phyloP scores from a whole-genome alignment of 2,329 filamentous ascomycete genomes.

The Alternaria novae-zelandiae region DNA sequence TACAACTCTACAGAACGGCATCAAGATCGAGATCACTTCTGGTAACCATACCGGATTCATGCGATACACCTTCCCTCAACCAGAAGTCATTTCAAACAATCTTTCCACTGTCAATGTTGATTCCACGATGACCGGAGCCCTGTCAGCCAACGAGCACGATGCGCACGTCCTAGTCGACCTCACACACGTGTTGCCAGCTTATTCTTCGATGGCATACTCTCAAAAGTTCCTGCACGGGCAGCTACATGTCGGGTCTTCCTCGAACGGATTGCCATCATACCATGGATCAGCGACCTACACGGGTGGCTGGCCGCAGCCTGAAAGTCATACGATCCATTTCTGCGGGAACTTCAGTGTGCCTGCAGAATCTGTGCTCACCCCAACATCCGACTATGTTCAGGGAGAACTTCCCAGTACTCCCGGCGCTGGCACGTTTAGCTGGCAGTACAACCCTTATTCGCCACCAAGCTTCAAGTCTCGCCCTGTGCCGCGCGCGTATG shows the following conservation, averaged over 20 bases:
- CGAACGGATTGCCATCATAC: background rate
- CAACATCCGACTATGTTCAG: conserved; percentile 5
- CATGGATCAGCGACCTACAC: conserved; percentile 7
- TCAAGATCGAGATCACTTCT: conserved; percentile 32
- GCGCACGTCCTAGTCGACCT: conserved; percentile 51
- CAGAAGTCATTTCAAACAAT: background rate
- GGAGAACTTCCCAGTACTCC: background rate
- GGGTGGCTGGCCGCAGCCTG: conserved; percentile 5
- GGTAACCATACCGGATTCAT: conserved; percentile 29
- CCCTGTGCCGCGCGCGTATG: background rate
- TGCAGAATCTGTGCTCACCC: background rate
- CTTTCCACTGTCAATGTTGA: background rate
- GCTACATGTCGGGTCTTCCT: background rate
- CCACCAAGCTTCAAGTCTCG: background rate
- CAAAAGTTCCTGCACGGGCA: conserved; percentile 3
- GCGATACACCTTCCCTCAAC: conserved; percentile 35
- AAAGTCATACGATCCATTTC: conserved; percentile 5
- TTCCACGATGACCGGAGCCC: background rate
- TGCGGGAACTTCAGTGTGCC: conserved; percentile 8
- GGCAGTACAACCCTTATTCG: conserved; percentile 2
- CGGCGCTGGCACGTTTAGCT: conserved; percentile 5
- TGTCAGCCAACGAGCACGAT: conserved; percentile 15
- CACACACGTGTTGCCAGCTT: conserved; percentile 53
- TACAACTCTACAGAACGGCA: conserved; percentile 31
- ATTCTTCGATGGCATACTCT: conserved; percentile 4